A percentile compares a stretch with the other conserved stretches of the same genome.
Conservation (phyloP, 208 protist species). For the Leishmania amazonensis region DNA sequence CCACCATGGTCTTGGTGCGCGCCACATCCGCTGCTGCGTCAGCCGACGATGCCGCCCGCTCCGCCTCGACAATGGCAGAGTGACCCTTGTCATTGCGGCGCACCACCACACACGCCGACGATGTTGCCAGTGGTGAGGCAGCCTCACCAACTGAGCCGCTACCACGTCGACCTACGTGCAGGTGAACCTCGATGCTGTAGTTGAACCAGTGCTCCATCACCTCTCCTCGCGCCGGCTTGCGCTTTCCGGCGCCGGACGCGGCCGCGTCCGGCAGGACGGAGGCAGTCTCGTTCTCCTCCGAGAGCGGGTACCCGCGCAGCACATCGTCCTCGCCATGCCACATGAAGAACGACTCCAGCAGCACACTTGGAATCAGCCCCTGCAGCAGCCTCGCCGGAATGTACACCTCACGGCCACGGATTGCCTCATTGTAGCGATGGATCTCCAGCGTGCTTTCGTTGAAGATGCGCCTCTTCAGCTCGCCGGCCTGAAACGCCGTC, state of each 20-base stretch:
- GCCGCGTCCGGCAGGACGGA: constrained; percentile 20
- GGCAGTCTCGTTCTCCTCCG: constrained; percentile 24
- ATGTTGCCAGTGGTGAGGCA: not conserved
- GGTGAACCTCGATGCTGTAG: constrained; percentile 62
- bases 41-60: not conserved
- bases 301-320: constrained; percentile 67
- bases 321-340: constrained; percentile 85
- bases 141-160: not conserved
- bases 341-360: constrained; percentile 83
- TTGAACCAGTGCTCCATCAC: constrained; percentile 69
- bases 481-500: constrained; percentile 63
- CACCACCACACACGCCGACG: constrained; percentile 29
- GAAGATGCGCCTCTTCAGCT: constrained; percentile 58
- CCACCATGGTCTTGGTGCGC: constrained; percentile 4
- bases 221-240: constrained; percentile 15
- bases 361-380: constrained; percentile 65
- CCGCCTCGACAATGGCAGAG: constrained; percentile 22
- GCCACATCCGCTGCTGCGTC: not conserved
- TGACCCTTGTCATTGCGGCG: constrained; percentile 39
- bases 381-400: constrained; percentile 77
- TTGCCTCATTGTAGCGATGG: constrained; percentile 52
- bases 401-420: constrained; percentile 69
- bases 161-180: constrained; percentile 16
- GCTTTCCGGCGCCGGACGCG: not conserved
- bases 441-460: constrained; percentile 75